A percentile compares a stretch with the other conserved stretches of the same genome.
These are phyloP conservation scores for Candida sojae DNA, from an alignment of 1,139 yeast genomes.

Conservation along the genomic window DNA sequence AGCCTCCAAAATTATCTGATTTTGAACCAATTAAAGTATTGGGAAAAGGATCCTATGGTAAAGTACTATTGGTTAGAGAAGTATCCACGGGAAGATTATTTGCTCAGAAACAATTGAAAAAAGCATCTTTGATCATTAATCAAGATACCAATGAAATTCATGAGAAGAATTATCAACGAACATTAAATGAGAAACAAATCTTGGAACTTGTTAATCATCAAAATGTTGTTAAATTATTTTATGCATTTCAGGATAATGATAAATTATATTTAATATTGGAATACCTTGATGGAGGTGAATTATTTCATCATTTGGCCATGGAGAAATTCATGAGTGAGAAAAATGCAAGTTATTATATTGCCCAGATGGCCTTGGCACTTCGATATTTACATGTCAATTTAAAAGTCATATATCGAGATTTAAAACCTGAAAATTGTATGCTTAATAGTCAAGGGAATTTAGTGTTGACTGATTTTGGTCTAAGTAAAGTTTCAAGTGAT, in stretches of 20 bases:
- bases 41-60: conserved; percentile 94
- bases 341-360: conserved; percentile 78
- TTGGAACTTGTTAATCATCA: conserved; percentile 64
- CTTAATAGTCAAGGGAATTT: conserved; percentile 77
- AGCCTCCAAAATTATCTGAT: conserved; percentile 47
- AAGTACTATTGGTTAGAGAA: conserved; percentile 78
- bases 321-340: conserved; percentile 61
- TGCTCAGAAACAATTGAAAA: conserved; percentile 88
- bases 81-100: conserved; percentile 63
- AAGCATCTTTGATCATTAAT: conserved; percentile 55
- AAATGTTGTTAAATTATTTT: conserved; percentile 82
- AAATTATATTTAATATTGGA: conserved; percentile 81
- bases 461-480: conserved; percentile 88
- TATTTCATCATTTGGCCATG: conserved; percentile 75
- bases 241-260: conserved; percentile 84
- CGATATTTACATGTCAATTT: conserved; percentile 70
- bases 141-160: conserved; percentile 26
- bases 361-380: conserved; percentile 83
- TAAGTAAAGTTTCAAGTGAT: conserved; percentile 66
- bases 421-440: conserved; percentile 93
- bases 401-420: conserved; percentile 88
- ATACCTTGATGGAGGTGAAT: conserved; percentile 91
- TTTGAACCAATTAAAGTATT: conserved; percentile 77
- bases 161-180: conserved; percentile 36
- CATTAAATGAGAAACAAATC: conserved; percentile 45